A percentile compares a stretch with the other conserved stretches of the same genome.
Conservation (phyloP, 768 basidiomycete genomes). For the Tremella mesenterica region DNA sequence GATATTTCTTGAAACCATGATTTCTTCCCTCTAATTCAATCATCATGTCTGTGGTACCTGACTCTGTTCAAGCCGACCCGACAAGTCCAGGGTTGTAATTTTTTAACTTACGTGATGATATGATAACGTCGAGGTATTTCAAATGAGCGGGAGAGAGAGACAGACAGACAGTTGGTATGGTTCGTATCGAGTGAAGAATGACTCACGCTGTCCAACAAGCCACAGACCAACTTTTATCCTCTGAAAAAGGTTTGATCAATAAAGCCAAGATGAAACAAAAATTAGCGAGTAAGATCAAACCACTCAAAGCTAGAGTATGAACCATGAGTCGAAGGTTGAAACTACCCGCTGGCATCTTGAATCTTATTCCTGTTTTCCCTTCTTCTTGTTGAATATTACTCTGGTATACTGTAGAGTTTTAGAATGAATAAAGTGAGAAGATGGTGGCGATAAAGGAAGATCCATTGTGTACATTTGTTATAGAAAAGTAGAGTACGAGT, state of each 20-base stretch:
- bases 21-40: not conserved
- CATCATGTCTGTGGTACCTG: not conserved
- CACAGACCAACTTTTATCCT: slow-evolving; percentile 16
- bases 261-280: slow-evolving; percentile 11
- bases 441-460: not conserved
- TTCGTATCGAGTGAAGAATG: not conserved
- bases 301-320: slow-evolving; percentile 13
- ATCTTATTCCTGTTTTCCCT: no score
- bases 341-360: no score
- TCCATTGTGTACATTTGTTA: not conserved
- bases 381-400: no score
- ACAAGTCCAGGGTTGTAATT: no score
- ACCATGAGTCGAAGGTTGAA: not conserved
- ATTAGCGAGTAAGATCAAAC: slow-evolving; percentile 18
- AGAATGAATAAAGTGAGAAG: no score
- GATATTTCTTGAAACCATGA: no score
- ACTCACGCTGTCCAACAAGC: slow-evolving; percentile 33
- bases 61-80: no score
- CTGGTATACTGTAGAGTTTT: no score
- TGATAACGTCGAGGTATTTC: not conserved
- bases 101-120: no score
- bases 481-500: not conserved
- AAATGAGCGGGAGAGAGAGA: not conserved
- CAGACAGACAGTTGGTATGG: not conserved
- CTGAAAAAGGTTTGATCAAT: slow-evolving; percentile 22